Evolutionary conservation across 2,329 filamentous ascomycete species (phyloP), one percentile per base, ranked within the genome.

Genomic region (Hymenotorrendiella dingleyae): DNA sequence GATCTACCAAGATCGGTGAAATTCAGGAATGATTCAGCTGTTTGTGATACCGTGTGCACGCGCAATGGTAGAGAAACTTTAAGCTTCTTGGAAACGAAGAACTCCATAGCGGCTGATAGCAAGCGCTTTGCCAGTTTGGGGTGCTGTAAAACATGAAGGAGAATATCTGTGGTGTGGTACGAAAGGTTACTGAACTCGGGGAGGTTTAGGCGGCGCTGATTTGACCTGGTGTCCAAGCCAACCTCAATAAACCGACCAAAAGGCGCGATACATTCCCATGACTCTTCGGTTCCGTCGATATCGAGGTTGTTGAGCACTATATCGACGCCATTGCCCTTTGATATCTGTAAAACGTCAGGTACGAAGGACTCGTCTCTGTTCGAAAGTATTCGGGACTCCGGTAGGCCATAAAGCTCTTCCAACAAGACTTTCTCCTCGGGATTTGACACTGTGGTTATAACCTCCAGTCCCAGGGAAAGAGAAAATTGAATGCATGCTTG

Each of bases 221-320:
- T 14, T 8, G 23, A 11, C 9, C 8, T 12, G 14, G 45, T 35
- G 40, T 67, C 64, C 30, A 62, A 61, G 0, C 63, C 62, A n/a
- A 68, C 55, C 34, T 68, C 66, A 0, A 68, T 36, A 28, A 68
- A 64, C 0, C 58, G 48, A 1, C 66, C 66, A 42, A 62, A 63
- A 0, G 41, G 35, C 3, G 64, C 60, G 3, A 68, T 26, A 41
- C 59, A 64, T 2, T 54, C 36, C 60, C 58, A 65, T 0, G 65
- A 68, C 0, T 64, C 61, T 21, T 66, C 65, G 1, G 72, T 54
- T 36, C 40, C 55, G 47, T 50, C 46, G 12, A 37, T 38, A 20
- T 45, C 8, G 3, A 43, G 19, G 21, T 55, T 56, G 40, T 60
- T 60, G 3, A 62, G 30, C 4, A 61, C 43, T 1, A 61, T 42